Conservation (phyloP, 202 grass and related monocot genomes). For the Saccharum hybrid region DNA sequence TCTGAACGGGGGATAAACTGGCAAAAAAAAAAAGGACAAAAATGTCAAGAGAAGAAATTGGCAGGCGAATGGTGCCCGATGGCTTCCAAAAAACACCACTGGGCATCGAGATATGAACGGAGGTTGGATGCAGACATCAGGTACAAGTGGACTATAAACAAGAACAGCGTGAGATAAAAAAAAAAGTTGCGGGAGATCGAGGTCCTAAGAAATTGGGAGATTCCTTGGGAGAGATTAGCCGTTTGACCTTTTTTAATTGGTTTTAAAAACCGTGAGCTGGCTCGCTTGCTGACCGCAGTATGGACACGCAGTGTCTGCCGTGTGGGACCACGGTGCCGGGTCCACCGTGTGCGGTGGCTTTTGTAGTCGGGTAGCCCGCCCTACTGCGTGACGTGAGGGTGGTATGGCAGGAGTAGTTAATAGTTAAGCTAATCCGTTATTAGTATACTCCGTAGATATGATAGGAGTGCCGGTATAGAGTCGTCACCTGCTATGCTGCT, state of each 20-base stretch:
- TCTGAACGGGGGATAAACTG: neutral
- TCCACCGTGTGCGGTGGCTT: neutral
- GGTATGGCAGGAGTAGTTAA: neutral
- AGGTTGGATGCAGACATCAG: conserved; percentile 5
- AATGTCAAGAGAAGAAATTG: neutral
- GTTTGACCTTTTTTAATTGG: conserved; percentile 41
- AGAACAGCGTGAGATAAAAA: conserved; percentile 12
- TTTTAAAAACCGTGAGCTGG: conserved; percentile 7
- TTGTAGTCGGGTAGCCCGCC: neutral
- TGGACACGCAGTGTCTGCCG: neutral
- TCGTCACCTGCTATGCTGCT: neutral
- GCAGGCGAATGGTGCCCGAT: neutral
- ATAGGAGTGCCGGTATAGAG: neutral
- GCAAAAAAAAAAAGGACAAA: neutral
- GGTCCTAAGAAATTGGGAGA: conserved; percentile 43
- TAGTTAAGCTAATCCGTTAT: neutral
- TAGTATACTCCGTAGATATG: no score
- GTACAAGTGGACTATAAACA: conserved; percentile 9
- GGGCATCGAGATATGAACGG: conserved; percentile 4
- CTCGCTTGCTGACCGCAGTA: neutral
- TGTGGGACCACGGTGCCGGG: neutral
- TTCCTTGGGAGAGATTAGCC: conserved; percentile 38
- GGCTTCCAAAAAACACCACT: conserved; percentile 16
- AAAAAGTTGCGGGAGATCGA: conserved; percentile 4
- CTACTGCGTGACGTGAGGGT: neutral